These are phyloP conservation scores for Backusella mclennaniae DNA, from an alignment of 192 early-diverging fungal genomes.

Conservation along the genomic window DNA sequence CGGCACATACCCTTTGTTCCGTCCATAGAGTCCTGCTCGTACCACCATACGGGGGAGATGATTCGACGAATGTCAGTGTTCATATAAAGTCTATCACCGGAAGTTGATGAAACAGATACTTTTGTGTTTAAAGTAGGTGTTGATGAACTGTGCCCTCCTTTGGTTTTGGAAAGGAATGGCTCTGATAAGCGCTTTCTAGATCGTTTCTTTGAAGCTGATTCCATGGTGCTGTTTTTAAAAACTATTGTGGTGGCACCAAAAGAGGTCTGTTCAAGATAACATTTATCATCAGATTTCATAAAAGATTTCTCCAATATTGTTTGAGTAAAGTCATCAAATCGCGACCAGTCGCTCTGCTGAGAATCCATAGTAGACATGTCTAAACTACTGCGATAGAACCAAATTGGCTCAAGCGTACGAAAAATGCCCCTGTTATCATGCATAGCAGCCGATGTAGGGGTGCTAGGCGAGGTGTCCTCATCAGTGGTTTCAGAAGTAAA, in stretches of 20 bases:
- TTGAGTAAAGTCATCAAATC: constrained; percentile 13
- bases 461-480: constrained; percentile 6
- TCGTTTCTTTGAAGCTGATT: neutral
- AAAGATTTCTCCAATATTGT: neutral
- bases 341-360: constrained; percentile 2
- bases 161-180: neutral
- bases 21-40: constrained; percentile 20
- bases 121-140: neutral
- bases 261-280: neutral
- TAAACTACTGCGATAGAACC: constrained; percentile 11
- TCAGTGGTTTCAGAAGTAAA: constrained; percentile 2
- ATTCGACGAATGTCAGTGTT: constrained; percentile 20
- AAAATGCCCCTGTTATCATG: constrained; percentile 19
- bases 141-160: neutral
- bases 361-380: neutral
- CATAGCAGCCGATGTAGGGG: neutral
- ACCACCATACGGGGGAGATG: constrained; percentile 29
- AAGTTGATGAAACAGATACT: neutral
- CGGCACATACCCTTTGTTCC: constrained; percentile 30
- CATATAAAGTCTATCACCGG: neutral
- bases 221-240: neutral
- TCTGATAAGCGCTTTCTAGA: neutral
- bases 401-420: constrained; percentile 21
- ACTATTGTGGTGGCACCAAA: constrained; percentile 12
- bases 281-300: neutral